Base-by-base conservation (phyloP, 495 filamentous ascomycete genomes). In the Saxophila tyrrhenica region DNA sequence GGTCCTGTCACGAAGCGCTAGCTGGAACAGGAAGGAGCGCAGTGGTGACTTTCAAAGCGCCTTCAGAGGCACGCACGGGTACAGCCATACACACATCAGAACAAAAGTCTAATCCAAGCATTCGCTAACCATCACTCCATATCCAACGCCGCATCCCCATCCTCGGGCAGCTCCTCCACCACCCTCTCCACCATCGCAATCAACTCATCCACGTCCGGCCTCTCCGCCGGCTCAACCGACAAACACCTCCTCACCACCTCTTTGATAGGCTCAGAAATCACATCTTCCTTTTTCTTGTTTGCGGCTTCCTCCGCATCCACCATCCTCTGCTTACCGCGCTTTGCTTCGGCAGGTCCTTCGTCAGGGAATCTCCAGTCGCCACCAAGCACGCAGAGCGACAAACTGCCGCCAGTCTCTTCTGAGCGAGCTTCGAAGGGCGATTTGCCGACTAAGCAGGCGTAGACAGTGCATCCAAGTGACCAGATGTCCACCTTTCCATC, bases 401-500 rank as follows among this genome's bases (percentile, higher is more conserved):
- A 70, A 62, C 83, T 90, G 19, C 92, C 92, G 52, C 92, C 92
- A 1, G 91, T 96, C 73, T 98, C 94, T 65, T 98, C 92, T 55
- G 81, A 86, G 41, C 90, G 83, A 58, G 89, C 86, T 73, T 98
- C 92, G 63, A 98, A 98, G 11, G 92, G 92, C 42, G 86, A 92
- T 67, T 97, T 95, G 23, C 92, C 92, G 50, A 95, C 87, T 19
- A 98, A 71, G 58, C 94, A 96, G 20, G 94, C 91, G 71, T 94
- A 98, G 35, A 98, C 74, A 0, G 94, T 97, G 71, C 91, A 96
- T 24, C 92, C 92, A 20, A 98, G 73, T 2, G 87, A 94, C 92
- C 92, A 98, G 59, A 98, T 94, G 64, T 98, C 92, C 39, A 95
- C 92, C 67, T 95, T 97, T 17, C 92, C 95, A 66, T 98, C 92